Evolutionary conservation across 768 basidiomycete genomes (phyloP), one percentile per base, ranked within the genome.

Genomic region (Clitopilus hobsonii): DNA sequence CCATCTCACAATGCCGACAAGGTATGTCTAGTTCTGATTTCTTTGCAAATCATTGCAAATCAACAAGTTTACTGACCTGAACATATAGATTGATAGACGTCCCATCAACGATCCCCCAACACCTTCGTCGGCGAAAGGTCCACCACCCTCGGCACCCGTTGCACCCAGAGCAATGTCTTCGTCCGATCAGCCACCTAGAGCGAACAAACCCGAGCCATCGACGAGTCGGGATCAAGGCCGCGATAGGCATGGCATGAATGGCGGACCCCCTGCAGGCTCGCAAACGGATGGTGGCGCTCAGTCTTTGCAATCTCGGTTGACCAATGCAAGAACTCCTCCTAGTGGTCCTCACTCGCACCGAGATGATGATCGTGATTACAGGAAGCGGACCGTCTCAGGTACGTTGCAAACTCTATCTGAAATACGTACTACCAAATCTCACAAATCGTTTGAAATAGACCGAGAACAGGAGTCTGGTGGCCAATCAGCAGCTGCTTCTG

Each of bases 311-410:
- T 78, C 84, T 50, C 82, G 85, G 48, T 82, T 87, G 56, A 71
- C 85, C 38, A 87, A 85, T 56, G 82, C 84, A 62, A 85, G 86
- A 58, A 61, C 67, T 23, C 63, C 72, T 32, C 30, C 49, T 18
- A 27, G 27, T 28, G 72, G 52, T 7, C 52, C 59, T 3, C 63
- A 65, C 54, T 63, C 75, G n/a, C 79, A 79, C 57, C 78, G 80
- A 58, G 85, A 88, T 8, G 86, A 89, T 16, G 86, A 87, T 25
- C 80, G 83, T 49, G 86, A 88, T 57, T 74, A 65, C 55, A 74
- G 87, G 63, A 92, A 92, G 71, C 80, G 89, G 54, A 81, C 84
- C 22, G 69, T 75, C 28, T 81, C 86, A 65, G 90, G 89, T 89
- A 70, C 60, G 81, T 66, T 38, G 32, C n/a, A 11, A 36, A 25